These are phyloP conservation scores for Veloboletus limbatus DNA, from an alignment of 1,284 basidiomycete species.

Conservation along the genomic window DNA sequence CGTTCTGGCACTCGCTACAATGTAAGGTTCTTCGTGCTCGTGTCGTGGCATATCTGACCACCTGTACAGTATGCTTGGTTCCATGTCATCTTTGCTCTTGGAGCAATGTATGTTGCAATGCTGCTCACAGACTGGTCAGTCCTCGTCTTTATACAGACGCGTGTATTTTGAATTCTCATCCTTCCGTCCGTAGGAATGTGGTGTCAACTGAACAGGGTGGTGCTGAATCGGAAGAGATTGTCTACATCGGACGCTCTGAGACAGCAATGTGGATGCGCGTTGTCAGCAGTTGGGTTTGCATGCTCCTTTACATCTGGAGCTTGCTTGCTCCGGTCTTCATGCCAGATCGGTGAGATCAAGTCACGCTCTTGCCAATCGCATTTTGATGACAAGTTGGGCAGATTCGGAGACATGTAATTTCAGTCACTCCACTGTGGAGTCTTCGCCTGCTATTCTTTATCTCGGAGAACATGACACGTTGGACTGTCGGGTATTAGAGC, in stretches of 20 bases:
- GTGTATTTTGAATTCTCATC: constrained; percentile 8
- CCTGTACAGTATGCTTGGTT: constrained; percentile 88
- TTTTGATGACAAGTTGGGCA: constrained; percentile 13
- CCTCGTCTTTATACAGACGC: constrained; percentile 1
- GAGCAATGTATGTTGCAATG: constrained; percentile 97
- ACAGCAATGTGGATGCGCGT: constrained; percentile 99
- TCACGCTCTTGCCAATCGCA: not conserved
- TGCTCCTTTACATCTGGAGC: constrained; percentile 88
- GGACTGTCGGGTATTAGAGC: too few species aligned
- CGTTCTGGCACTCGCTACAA: constrained; percentile 97
- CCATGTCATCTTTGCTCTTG: constrained; percentile 96
- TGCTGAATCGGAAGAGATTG: constrained; percentile 62
- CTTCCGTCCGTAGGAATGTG: constrained; percentile 58
- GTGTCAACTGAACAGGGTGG: constrained; percentile 52
- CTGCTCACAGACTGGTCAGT: constrained; percentile 96
- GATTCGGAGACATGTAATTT: constrained; percentile 37
- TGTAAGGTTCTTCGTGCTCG: constrained; percentile 42
- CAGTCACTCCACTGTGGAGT: constrained; percentile 2
- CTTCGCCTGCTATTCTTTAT: constrained; percentile 6
- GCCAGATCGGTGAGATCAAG: constrained; percentile 69
- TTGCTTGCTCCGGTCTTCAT: constrained; percentile 84
- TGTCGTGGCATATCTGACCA: constrained; percentile 4
- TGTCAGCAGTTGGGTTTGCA: constrained; percentile 93
- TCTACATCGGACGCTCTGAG: constrained; percentile 93
- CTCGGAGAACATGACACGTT: not conserved